phyloP scores from a whole-genome alignment of 1,284 basidiomycete species.

The Exobasidium cylindrosporum region DNA sequence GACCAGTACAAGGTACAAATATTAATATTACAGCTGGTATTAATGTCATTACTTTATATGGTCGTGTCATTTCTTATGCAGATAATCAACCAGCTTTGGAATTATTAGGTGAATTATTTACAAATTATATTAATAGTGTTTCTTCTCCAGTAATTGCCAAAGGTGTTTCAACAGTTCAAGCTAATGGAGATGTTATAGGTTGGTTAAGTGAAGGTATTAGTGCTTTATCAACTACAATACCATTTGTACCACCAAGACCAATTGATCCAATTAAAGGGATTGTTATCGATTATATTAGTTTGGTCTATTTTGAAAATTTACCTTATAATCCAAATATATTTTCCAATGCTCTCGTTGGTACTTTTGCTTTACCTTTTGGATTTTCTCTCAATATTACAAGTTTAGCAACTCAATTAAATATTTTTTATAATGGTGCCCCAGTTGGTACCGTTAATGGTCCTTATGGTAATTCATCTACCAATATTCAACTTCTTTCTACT shows the following conservation, averaged over 20 bases:
- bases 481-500: conserved; percentile 44
- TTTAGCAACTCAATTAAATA: conserved; percentile 66
- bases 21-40: conserved; percentile 56
- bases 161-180: conserved; percentile 61
- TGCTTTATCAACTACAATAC: conserved; percentile 64
- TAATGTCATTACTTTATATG: conserved; percentile 66
- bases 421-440: conserved; percentile 63
- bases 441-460: conserved; percentile 57
- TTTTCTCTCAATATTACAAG: conserved; percentile 66
- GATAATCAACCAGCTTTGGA: conserved; percentile 60
- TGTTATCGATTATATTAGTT: conserved; percentile 65
- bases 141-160: conserved; percentile 64
- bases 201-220: conserved; percentile 70
- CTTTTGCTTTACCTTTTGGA: conserved; percentile 70
- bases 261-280: conserved; percentile 71
- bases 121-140: conserved; percentile 70
- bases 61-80: conserved; percentile 64
- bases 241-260: conserved; percentile 62
- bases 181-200: conserved; percentile 64
- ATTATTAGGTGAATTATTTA: conserved; percentile 67
- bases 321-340: conserved; percentile 66
- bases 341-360: conserved; percentile 65
- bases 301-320: conserved; percentile 62
- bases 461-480: conserved; percentile 23
- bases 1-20: conserved; percentile 59